A percentile compares a stretch with the other conserved stretches of the same genome.
Conservation (phyloP, 192 early-diverging fungal species). For the Entophlyctis luteolus region DNA sequence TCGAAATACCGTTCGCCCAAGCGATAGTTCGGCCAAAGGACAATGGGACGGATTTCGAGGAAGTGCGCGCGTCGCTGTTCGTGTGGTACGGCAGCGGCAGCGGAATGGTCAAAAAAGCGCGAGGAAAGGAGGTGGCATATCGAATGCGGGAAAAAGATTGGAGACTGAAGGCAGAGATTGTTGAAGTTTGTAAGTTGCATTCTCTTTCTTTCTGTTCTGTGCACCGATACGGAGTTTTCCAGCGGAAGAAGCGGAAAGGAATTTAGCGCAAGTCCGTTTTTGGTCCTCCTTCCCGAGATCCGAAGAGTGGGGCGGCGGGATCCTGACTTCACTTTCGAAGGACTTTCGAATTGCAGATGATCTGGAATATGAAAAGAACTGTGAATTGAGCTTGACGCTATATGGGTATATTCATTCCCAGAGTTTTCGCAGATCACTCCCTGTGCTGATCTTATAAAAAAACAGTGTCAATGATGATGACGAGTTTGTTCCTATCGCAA, state of each 20-base stretch:
- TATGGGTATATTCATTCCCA: constrained; percentile 13
- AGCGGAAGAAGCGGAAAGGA: neutral
- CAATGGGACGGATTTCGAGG: neutral
- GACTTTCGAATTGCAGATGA: neutral
- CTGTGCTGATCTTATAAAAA: neutral
- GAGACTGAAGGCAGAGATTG: constrained; percentile 30
- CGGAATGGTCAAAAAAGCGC: constrained; percentile 29
- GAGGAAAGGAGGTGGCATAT: constrained; percentile 28
- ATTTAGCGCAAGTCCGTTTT: neutral
- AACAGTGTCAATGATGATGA: neutral
- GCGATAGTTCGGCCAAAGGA: neutral
- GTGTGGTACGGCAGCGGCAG: constrained; percentile 23
- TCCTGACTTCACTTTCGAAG: neutral
- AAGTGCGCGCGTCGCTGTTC: constrained; percentile 13
- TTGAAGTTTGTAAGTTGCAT: constrained; percentile 10
- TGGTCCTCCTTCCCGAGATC: neutral
- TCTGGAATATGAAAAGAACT: constrained; percentile 9
- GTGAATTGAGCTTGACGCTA: constrained; percentile 8
- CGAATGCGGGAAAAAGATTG: constrained; percentile 34
- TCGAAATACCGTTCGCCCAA: constrained; percentile 9
- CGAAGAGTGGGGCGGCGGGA: neutral
- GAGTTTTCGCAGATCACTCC: neutral
- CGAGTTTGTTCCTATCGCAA: neutral
- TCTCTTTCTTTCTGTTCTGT: neutral
- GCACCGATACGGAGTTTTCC: neutral